Base-by-base conservation (phyloP, 805 yeast species). In the Cyberlindnera petersonii region DNA sequence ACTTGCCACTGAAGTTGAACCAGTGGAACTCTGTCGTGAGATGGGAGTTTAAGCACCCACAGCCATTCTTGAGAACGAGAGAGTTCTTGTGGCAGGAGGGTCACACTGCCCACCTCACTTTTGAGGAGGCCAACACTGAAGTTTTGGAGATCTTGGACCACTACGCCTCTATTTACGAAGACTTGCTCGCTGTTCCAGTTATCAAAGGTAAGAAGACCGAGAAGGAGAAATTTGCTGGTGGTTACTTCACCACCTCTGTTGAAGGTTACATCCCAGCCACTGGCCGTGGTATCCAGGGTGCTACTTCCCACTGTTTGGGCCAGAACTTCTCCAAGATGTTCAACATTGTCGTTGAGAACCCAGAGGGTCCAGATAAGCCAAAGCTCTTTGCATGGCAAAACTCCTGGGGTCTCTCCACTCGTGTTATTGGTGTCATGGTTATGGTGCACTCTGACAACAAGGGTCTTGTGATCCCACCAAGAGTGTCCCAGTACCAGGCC, bases 31-130 rank as follows among this genome's bases (percentile, higher is more conserved):
- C 97, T 15, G 99, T 93, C 31, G 99, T 93, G 35, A 84, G 99
- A 74, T 93, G 98, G 99, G 99, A 93, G 70, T 93, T 93, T 72
- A 93, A 93, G 74, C 98, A 93, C 66, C 99, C 99, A 42, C 99
- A 93, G 71, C 99, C 99, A 35, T 93, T 93, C 68, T 71, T 93
- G 61, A 85, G 99, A 77, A 94, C 98, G 11, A 84, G 99, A 71
- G 99, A 93, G 69, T 93, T 93, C 70, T 74, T 93, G 65, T 93
- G 99, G 99, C 99, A 93, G 71, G 99, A 93, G 71, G 99, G 99
- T 55, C 99, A 93, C 72, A 93, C 98, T 35, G 98, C 96, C 39
- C 96, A 86, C 64, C 75, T 94, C 59, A 84, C 94, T 40, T 65
- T 71, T 49, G 86, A 79, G 46, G 93, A 77, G 45, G 96, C 98